phyloP scores from a whole-genome alignment of 306 rosid species.

The Astragalus glycyphyllos region DNA sequence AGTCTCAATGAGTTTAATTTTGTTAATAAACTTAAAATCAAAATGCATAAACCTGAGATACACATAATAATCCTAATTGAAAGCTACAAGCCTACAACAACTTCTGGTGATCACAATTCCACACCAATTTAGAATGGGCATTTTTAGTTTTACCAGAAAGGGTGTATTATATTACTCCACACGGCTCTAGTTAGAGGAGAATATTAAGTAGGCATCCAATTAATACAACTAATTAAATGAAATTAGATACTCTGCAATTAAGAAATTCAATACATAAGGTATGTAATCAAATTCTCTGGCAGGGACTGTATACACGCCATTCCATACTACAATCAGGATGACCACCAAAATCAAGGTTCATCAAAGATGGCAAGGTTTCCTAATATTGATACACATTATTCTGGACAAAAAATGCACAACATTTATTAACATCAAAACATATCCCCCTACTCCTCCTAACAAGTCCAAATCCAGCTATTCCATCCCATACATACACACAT shows the following conservation, averaged over 20 bases:
- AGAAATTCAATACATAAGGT: too few relatives aligned
- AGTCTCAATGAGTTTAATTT: too few relatives aligned
- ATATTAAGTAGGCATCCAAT: constrained; percentile 7
- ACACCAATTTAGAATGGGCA: constrained; percentile 27
- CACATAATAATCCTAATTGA: constrained; percentile 32
- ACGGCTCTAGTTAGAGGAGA: constrained; percentile 23
- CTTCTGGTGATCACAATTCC: constrained; percentile 26
- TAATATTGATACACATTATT: constrained; percentile 20
- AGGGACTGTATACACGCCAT: constrained; percentile 19
- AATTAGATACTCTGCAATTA: constrained; percentile 23
- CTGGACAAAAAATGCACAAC: constrained; percentile 40
- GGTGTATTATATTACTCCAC: not conserved
- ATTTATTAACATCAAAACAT: constrained; percentile 41
- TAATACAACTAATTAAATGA: constrained; percentile 34
- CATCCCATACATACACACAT: constrained; percentile 37
- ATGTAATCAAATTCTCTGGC: constrained; percentile 27
- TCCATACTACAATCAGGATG: constrained; percentile 26
- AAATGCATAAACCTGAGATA: not conserved
- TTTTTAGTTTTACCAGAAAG: constrained; percentile 36
- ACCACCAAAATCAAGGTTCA: constrained; percentile 4
- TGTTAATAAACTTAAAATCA: too few relatives aligned
- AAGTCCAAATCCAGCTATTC: constrained; percentile 59
- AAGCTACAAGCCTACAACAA: constrained; percentile 2
- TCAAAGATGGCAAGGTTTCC: constrained; percentile 31
- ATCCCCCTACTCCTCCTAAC: constrained; percentile 39